Percentiles rank a stretch among this genome's conserved stretches.
Evolutionary conservation across 2,329 filamentous ascomycete species (phyloP).

Genomic region (Furcasterigmium sp.): DNA sequence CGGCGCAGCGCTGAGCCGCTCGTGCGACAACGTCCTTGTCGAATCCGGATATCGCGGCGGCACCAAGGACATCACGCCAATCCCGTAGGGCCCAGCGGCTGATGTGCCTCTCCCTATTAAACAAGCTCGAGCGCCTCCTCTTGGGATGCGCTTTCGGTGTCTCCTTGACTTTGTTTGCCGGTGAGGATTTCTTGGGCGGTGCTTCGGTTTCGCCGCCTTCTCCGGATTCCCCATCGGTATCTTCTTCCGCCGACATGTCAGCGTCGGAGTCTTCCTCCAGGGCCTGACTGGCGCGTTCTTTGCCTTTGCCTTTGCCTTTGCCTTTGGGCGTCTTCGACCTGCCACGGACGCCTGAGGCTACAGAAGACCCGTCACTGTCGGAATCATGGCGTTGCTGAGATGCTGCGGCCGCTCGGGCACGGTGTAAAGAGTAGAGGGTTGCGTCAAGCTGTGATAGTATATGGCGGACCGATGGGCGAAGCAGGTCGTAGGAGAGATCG

Average conservation of each 20-base stretch:
- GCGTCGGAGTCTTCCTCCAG: neutral
- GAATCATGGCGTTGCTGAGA: slow-evolving; percentile 17
- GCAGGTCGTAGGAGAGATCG: slow-evolving; percentile 55
- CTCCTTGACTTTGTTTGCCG: no score
- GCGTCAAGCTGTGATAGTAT: slow-evolving; percentile 65
- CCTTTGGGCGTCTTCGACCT: neutral
- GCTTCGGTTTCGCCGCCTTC: no score
- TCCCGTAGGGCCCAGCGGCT: slow-evolving; percentile 51
- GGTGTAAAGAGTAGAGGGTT: slow-evolving; percentile 66
- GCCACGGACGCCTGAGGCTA: slow-evolving; percentile 1
- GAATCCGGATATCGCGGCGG: slow-evolving; percentile 72
- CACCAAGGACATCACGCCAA: slow-evolving; percentile 80
- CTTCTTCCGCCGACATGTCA: slow-evolving; percentile 13
- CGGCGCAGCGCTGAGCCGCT: slow-evolving; percentile 67
- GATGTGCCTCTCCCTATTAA: slow-evolving; percentile 15
- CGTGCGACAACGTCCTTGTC: slow-evolving; percentile 58
- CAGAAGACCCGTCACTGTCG: slow-evolving; percentile 11
- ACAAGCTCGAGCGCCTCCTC: neutral
- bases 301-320: neutral
- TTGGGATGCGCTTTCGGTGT: no score
- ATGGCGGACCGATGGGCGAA: slow-evolving; percentile 66
- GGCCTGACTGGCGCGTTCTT: neutral
- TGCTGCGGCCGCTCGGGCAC: slow-evolving; percentile 51
- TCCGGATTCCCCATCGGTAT: slow-evolving; percentile 13
- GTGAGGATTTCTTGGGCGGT: no score